phyloP scores from a whole-genome alignment of 176 grass and related monocot species.

The Oryza nivara region DNA sequence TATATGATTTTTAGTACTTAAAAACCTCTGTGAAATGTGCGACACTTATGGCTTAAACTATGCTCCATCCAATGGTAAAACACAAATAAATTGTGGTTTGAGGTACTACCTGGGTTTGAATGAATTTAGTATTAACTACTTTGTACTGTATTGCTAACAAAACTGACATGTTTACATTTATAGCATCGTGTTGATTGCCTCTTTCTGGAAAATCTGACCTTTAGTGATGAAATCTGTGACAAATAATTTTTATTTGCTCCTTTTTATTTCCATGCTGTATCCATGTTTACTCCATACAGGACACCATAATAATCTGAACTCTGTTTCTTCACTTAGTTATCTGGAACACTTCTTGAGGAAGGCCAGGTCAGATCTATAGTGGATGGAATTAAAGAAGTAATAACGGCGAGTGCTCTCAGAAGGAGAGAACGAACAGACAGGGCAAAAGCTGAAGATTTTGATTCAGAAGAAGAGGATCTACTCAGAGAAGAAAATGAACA shows the following conservation, averaged over 20 bases:
- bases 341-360: conserved; percentile 68
- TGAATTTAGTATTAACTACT: not conserved
- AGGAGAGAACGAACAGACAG: conserved; percentile 69
- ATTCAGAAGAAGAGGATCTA: conserved; percentile 83
- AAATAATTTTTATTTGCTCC: conserved; percentile 2
- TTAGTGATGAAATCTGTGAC: conserved; percentile 4
- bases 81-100: not conserved
- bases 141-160: not conserved
- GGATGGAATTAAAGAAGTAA: conserved; percentile 75
- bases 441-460: conserved; percentile 65
- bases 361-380: conserved; percentile 68
- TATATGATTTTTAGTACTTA: not conserved
- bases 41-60: conserved; percentile 6
- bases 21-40: not conserved
- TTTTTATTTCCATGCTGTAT: conserved; percentile 31
- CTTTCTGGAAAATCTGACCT: conserved; percentile 19
- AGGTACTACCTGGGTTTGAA: not conserved
- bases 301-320: conserved; percentile 16
- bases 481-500: conserved; percentile 87
- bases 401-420: conserved; percentile 61
- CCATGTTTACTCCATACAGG: conserved; percentile 5
- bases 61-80: not conserved
- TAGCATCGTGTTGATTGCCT: not conserved
- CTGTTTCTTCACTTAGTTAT: conserved; percentile 46
- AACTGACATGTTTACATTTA: not conserved